Conservation (phyloP, 768 basidiomycete genomes). For the Pleurotus pulmonarius region DNA sequence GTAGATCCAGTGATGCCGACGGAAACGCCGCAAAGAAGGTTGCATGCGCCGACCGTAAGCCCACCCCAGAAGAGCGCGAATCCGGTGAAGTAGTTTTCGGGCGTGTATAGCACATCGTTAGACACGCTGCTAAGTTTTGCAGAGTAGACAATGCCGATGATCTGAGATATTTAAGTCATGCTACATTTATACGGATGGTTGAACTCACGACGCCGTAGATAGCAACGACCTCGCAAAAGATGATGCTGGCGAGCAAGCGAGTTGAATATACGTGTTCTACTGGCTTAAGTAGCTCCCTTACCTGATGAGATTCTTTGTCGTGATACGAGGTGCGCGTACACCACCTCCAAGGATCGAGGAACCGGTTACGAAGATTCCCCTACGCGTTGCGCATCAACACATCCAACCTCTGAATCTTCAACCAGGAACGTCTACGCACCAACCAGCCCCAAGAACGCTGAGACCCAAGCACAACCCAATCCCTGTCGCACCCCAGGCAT, state of each 20-base stretch:
- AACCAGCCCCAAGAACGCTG: conserved; percentile 92
- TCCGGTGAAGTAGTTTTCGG: conserved; percentile 91
- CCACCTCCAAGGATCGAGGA: conserved; percentile 96
- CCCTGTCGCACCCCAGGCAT: conserved; percentile 87
- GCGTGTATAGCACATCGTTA: conserved; percentile 72
- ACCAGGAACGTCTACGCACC: conserved; percentile 47
- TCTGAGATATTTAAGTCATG: conserved; percentile 38
- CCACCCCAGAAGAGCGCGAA: conserved; percentile 98
- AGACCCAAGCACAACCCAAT: conserved; percentile 92
- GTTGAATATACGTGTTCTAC: not conserved
- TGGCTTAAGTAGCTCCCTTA: conserved; percentile 26
- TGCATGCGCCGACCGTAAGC: conserved; percentile 89
- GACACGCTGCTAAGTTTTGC: conserved; percentile 66
- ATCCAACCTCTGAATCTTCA: conserved; percentile 4
- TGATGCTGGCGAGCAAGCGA: conserved; percentile 58
- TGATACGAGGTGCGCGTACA: conserved; percentile 88
- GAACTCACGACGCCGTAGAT: conserved; percentile 90
- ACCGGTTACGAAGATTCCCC: conserved; percentile 98
- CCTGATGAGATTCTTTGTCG: conserved; percentile 98
- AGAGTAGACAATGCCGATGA: conserved; percentile 95
- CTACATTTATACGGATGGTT: not conserved
- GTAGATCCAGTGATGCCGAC: conserved; percentile 96
- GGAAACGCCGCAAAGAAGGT: conserved; percentile 89
- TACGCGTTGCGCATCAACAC: conserved; percentile 25
- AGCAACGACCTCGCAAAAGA: conserved; percentile 99